Conservation (phyloP, 2,329 filamentous ascomycete species). For the Zalaria sp. region DNA sequence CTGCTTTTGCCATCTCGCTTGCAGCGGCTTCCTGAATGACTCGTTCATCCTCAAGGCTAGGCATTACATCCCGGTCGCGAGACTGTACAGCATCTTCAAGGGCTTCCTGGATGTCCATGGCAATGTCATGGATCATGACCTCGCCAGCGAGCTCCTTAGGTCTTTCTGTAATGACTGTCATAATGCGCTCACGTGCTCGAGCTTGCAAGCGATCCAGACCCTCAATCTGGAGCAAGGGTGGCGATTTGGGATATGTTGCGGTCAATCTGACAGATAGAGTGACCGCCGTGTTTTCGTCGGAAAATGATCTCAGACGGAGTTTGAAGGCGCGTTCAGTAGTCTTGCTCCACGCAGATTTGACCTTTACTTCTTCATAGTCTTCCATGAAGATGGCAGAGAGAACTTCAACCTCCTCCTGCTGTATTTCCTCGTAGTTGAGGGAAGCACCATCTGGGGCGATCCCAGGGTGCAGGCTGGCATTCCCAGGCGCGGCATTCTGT, state of each 20-base stretch:
- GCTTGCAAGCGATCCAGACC: slow-evolving; percentile 51
- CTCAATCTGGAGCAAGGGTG: slow-evolving; percentile 58
- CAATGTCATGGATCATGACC: slow-evolving; percentile 52
- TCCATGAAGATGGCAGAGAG: slow-evolving; percentile 81
- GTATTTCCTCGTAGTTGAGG: slow-evolving; percentile 65
- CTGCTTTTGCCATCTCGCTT: slow-evolving; percentile 39
- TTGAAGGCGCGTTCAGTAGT: slow-evolving; percentile 68
- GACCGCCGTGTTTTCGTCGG: slow-evolving; percentile 56
- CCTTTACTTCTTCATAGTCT: slow-evolving; percentile 65
- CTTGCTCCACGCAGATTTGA: slow-evolving; percentile 75
- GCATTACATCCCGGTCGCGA: slow-evolving; percentile 59
- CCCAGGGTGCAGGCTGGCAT: slow-evolving; percentile 4
- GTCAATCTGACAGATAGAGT: slow-evolving; percentile 69
- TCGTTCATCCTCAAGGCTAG: slow-evolving; percentile 79
- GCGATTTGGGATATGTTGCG: slow-evolving; percentile 79
- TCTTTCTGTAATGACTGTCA: slow-evolving; percentile 53
- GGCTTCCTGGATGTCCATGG: slow-evolving; percentile 48
- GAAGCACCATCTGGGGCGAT: slow-evolving; percentile 8
- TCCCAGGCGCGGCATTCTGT: slow-evolving; percentile 12
- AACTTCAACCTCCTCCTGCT: slow-evolving; percentile 76
- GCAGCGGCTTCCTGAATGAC: slow-evolving; percentile 66
- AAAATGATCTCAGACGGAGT: slow-evolving; percentile 60
- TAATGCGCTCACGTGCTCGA: slow-evolving; percentile 56
- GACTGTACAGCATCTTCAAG: slow-evolving; percentile 76
- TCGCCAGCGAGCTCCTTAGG: slow-evolving; percentile 50